Percentiles rank a stretch among this genome's conserved stretches.
Evolutionary conservation across 2,329 filamentous ascomycete species (phyloP).

Genomic region (Alternaria sp.): DNA sequence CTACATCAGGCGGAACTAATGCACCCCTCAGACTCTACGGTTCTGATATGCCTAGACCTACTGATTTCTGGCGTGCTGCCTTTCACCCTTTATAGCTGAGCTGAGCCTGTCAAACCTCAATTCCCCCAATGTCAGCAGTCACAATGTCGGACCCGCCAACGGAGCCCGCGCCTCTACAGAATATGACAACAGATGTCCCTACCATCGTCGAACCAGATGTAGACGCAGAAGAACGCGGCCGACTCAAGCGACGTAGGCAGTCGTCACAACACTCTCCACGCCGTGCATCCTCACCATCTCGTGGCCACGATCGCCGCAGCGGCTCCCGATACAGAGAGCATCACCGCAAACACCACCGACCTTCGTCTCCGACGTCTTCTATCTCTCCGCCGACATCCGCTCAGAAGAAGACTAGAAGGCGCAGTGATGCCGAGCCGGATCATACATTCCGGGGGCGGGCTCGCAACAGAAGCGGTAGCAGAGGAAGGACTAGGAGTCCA

Average conservation of each 20-base stretch:
- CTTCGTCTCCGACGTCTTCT: slow-evolving; percentile 34
- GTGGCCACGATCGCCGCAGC: slow-evolving; percentile 45
- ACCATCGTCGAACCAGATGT: slow-evolving; percentile 52
- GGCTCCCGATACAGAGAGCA: slow-evolving; percentile 43
- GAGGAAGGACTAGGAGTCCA: slow-evolving; percentile 30
- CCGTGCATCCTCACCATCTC: slow-evolving; percentile 42
- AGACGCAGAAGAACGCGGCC: slow-evolving; percentile 41
- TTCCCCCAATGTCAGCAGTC: slow-evolving; percentile 5
- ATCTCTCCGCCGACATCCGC: slow-evolving; percentile 30
- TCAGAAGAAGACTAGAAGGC: slow-evolving; percentile 38
- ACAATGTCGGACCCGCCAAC: slow-evolving; percentile 10
- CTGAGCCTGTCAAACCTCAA: slow-evolving; percentile 4
- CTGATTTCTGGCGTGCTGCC: neutral
- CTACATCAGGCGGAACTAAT: slow-evolving; percentile 27
- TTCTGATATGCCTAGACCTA: slow-evolving; percentile 10
- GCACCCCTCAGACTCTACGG: slow-evolving; percentile 24
- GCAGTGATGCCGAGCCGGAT: slow-evolving; percentile 48
- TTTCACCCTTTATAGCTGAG: slow-evolving; percentile 20
- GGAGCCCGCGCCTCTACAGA: slow-evolving; percentile 17
- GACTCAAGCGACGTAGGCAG: slow-evolving; percentile 42
- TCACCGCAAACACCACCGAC: slow-evolving; percentile 42
- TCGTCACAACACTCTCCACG: slow-evolving; percentile 42
- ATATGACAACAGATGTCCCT: slow-evolving; percentile 52
- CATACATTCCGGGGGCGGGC: slow-evolving; percentile 46
- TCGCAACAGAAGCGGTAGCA: slow-evolving; percentile 36